Base-by-base conservation (phyloP, 1,284 basidiomycete species). In the Boletus sp. region DNA sequence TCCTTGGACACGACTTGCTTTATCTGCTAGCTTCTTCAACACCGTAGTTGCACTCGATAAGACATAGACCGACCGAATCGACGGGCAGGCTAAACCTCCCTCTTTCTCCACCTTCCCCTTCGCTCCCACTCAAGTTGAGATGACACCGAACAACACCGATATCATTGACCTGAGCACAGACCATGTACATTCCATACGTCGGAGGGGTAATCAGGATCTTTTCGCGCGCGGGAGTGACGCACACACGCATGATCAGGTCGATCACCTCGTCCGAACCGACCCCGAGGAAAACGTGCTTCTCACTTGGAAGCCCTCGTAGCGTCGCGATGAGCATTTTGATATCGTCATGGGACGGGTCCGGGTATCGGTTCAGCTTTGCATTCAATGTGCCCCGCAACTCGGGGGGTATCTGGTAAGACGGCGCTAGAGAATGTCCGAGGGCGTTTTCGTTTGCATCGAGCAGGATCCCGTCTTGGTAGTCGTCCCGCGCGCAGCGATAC, bases 371-470 rank as follows among this genome's bases (percentile, higher is more conserved):
- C 42, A 94, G 74, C 53, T 84, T 74, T 23, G 82, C 72, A 5
- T 70, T 59, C 26, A 80, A 63, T 5, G 73, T 69, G 1, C 55
- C 53, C 17, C 67, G 58, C 17, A 68, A 30, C 26, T 64, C 61
- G 14, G 64, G 51, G 23, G 68, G 59, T 38, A 69, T 53, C 32
- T 62, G 47, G 1, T 49, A 20, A 9, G 67, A 52, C 13, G 56
- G 41, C 20, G 78, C 72, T n/a, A 97, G 82, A 1, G 90, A 85
- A 63, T 92, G 90, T 0, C 95, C 95, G 37, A 95, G 76, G 0
- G 93, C 81, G 66, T 99, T 98, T 73, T 99, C 95, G 69, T 98
- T 99, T 26, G 96, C 96, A 61, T 99, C 96, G 27, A 99, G 81
- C n/a, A 99, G 81, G 57, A 98, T 87, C 22, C 94, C 94, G 2